A percentile compares a stretch with the other conserved stretches of the same genome.
phyloP scores from a whole-genome alignment of 441 rosid species.

The Jatropha multifida region DNA sequence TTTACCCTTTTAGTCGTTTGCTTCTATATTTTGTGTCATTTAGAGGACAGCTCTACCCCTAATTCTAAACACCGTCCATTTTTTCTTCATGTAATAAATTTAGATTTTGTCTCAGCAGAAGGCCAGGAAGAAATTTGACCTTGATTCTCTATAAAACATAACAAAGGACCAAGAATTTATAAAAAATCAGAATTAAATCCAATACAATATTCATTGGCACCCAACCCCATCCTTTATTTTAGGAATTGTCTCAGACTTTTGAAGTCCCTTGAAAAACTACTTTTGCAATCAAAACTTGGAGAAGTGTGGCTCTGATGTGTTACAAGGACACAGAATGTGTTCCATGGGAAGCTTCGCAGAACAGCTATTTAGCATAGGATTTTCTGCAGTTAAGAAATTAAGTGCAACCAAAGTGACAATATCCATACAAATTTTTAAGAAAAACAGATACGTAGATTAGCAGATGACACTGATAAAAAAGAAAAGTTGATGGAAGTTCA shows the following conservation, averaged over 20 bases:
- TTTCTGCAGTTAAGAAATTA: background rate
- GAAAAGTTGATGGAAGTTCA: conserved; percentile 3
- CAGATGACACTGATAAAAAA: background rate
- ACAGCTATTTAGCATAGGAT: background rate
- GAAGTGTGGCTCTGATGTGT: background rate
- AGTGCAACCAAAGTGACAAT: background rate
- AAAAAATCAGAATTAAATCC: background rate
- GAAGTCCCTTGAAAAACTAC: background rate
- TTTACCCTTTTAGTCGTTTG: background rate
- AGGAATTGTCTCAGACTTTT: background rate
- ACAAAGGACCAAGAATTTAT: background rate
- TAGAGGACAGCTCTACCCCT: background rate
- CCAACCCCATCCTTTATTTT: background rate
- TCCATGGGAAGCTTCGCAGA: background rate
- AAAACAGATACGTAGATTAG: background rate
- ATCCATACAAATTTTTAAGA: background rate
- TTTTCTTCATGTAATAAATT: background rate
- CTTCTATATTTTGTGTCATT: background rate
- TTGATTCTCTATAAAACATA: background rate
- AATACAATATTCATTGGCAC: background rate
- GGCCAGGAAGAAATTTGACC: background rate
- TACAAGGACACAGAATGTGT: background rate
- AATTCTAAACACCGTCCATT: background rate
- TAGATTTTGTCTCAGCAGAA: background rate
- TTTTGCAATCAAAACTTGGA: background rate